Conservation (phyloP, 2,329 filamentous ascomycete genomes). For the Periconia sp. region DNA sequence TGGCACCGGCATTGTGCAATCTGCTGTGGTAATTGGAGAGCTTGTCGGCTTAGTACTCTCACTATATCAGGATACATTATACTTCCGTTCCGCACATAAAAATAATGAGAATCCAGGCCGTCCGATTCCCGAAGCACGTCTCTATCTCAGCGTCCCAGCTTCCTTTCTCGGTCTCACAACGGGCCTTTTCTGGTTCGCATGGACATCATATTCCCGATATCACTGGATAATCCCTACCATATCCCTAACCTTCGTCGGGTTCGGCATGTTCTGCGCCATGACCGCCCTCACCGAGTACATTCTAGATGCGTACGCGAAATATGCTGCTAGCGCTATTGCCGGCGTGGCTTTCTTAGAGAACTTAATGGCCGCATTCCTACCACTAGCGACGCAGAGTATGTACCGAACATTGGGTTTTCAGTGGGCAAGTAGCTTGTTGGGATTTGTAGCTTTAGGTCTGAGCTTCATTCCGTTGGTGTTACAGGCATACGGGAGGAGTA, state of each 20-base stretch:
- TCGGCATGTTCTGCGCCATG: constrained; percentile 56
- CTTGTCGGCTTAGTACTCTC: constrained; percentile 48
- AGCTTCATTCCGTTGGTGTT: constrained; percentile 55
- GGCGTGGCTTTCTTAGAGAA: constrained; percentile 59
- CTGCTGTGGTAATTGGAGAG: constrained; percentile 54
- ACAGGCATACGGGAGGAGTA: constrained; percentile 48
- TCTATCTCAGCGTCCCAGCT: constrained; percentile 52
- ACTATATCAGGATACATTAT: constrained; percentile 46
- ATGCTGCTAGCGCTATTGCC: constrained; percentile 57
- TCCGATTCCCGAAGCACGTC: constrained; percentile 54
- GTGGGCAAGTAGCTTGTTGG: constrained; percentile 57
- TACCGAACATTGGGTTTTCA: constrained; percentile 56
- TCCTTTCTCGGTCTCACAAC: constrained; percentile 55
- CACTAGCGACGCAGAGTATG: constrained; percentile 55
- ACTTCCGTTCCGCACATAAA: constrained; percentile 47
- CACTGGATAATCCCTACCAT: constrained; percentile 57
- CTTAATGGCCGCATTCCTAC: constrained; percentile 55
- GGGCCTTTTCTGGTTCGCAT: constrained; percentile 60
- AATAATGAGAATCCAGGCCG: constrained; percentile 47
- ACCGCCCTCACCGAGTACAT: constrained; percentile 56
- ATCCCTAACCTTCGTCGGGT: constrained; percentile 56
- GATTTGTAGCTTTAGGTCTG: constrained; percentile 51
- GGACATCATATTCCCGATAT: constrained; percentile 52
- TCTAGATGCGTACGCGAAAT: constrained; percentile 57
- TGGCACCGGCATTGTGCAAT: constrained; percentile 53